A percentile compares a stretch with the other conserved stretches of the same genome.
These are phyloP conservation scores for Ustulina deusta DNA, from an alignment of 2,329 filamentous ascomycete genomes.

Conservation along the genomic window DNA sequence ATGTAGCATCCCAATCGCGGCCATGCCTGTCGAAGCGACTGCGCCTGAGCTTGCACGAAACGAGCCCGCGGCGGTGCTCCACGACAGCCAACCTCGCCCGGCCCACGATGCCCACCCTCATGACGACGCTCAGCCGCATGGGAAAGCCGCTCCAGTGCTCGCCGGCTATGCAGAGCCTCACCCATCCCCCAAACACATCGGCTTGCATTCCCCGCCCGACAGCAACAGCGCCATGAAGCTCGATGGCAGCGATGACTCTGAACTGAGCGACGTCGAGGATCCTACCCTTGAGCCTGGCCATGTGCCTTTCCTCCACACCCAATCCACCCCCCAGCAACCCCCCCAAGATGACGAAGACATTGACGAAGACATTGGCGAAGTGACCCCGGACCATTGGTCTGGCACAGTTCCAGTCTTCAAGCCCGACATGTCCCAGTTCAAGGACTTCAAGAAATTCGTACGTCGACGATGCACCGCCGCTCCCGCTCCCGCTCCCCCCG, in stretches of 20 bases:
- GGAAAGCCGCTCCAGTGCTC: conserved; percentile 29
- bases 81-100: conserved; percentile 45
- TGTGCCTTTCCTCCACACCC: conserved; percentile 28
- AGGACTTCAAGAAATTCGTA: conserved; percentile 92
- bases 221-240: conserved; percentile 71
- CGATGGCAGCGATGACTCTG: conserved; percentile 68
- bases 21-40: conserved; percentile 69
- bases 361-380: conserved; percentile 78
- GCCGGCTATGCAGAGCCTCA: conserved; percentile 31
- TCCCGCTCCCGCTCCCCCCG: background rate
- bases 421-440: conserved; percentile 94
- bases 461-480: conserved; percentile 48
- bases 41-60: conserved; percentile 46
- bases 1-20: conserved; percentile 57
- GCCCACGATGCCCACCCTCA: conserved; percentile 38
- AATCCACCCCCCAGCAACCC: conserved; percentile 18
- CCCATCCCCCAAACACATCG: conserved; percentile 58
- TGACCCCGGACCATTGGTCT: conserved; percentile 89
- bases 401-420: conserved; percentile 94
- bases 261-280: conserved; percentile 73
- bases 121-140: conserved; percentile 25
- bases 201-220: conserved; percentile 73
- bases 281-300: conserved; percentile 53
- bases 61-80: conserved; percentile 43
- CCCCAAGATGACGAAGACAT: conserved; percentile 55